phyloP scores from a whole-genome alignment of 805 yeast species.

The Lipomyces mesembrius region DNA sequence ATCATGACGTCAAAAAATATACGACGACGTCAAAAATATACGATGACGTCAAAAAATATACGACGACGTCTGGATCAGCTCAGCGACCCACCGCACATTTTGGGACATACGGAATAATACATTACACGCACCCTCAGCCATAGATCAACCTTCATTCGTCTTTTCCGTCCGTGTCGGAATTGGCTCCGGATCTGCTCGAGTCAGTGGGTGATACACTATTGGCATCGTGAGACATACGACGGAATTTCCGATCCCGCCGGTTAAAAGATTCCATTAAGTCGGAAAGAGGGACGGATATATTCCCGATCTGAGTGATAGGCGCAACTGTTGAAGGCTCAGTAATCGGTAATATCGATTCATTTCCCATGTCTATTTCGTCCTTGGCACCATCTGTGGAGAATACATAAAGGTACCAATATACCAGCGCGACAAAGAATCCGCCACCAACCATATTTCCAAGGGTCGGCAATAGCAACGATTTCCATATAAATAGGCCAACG shows the following conservation, averaged over 20 bases:
- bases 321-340: neutral
- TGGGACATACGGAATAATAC: neutral
- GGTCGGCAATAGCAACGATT: slow-evolving; percentile 67
- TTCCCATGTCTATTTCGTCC: slow-evolving; percentile 42
- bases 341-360: slow-evolving; percentile 23
- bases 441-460: slow-evolving; percentile 86
- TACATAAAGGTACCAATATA: slow-evolving; percentile 77
- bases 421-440: slow-evolving; percentile 59
- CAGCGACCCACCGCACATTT: neutral
- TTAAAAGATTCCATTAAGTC: slow-evolving; percentile 17
- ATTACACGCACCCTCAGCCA: neutral
- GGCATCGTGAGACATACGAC: neutral
- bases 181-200: slow-evolving; percentile 2
- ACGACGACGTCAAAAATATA: neutral
- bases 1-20: neutral
- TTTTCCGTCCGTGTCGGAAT: slow-evolving; percentile 1
- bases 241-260: slow-evolving; percentile 10
- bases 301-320: neutral
- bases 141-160: neutral
- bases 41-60: neutral
- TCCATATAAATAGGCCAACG: slow-evolving; percentile 73
- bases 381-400: slow-evolving; percentile 36
- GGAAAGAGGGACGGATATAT: slow-evolving; percentile 7
- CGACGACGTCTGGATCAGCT: neutral
- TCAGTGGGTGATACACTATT: neutral